Evolutionary conservation across 495 filamentous ascomycete species (phyloP).

Genomic region (Rhypophila decipiens): DNA sequence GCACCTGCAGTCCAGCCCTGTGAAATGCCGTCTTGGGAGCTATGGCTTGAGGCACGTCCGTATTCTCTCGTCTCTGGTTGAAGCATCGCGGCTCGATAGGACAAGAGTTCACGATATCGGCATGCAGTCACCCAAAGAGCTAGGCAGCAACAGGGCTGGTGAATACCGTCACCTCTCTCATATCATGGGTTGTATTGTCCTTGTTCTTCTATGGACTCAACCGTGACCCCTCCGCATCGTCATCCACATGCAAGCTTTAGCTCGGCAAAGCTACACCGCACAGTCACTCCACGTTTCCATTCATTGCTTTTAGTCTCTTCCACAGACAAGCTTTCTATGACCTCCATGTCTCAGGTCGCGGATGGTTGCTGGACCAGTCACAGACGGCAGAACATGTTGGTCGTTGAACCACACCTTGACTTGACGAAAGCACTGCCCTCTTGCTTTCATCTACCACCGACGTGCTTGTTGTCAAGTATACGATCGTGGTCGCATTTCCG

Average conservation of each 20-base stretch:
- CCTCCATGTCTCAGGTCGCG: not conserved
- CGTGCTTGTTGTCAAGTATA: too few species aligned
- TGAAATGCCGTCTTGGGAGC: too few species aligned
- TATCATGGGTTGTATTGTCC: not conserved
- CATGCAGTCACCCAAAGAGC: not conserved
- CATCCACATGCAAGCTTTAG: not conserved
- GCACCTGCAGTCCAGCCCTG: not conserved
- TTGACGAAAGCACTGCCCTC: constrained; percentile 2
- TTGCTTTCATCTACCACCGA: too few species aligned
- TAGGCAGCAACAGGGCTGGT: not conserved
- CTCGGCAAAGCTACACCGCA: not conserved
- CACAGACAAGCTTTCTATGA: not conserved
- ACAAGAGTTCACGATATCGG: not conserved
- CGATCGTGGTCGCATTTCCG: too few species aligned
- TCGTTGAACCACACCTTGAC: too few species aligned
- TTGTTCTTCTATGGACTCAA: not conserved
- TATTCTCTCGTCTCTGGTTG: constrained; percentile 2
- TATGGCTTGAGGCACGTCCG: too few species aligned
- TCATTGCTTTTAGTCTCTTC: too few species aligned
- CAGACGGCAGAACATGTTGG: not conserved
- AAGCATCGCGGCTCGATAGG: not conserved
- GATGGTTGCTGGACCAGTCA: not conserved
- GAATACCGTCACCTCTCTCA: too few species aligned
- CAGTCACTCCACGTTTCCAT: not conserved
- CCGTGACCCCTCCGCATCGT: too few species aligned